These are phyloP conservation scores for Fusarium decemcellulare DNA, from an alignment of 2,329 filamentous ascomycete species.

Conservation along the genomic window DNA sequence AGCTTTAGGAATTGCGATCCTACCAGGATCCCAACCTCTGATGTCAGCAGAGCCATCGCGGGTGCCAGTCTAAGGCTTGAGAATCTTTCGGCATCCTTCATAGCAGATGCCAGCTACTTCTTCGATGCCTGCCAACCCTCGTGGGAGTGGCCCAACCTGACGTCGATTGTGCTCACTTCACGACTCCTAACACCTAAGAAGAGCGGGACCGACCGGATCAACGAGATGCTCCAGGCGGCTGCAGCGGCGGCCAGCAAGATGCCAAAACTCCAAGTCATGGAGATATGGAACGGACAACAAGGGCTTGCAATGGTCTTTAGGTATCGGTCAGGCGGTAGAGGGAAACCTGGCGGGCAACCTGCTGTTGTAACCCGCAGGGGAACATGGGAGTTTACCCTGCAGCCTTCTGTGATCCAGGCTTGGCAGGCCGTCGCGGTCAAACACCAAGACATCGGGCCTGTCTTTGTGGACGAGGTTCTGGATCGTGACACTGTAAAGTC, in stretches of 20 bases:
- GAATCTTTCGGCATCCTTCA: conserved; percentile 47
- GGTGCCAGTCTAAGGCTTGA: conserved; percentile 47
- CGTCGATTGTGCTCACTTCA: conserved; percentile 48
- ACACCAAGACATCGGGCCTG: conserved; percentile 1
- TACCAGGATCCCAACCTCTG: conserved; percentile 38
- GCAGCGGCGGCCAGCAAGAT: conserved; percentile 46
- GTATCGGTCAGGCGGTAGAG: conserved; percentile 20
- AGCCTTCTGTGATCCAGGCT: neutral
- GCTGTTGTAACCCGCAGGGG: conserved; percentile 14
- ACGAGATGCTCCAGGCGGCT: conserved; percentile 43
- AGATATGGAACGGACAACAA: conserved; percentile 51
- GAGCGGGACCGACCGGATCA: conserved; percentile 24
- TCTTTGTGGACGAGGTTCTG: conserved; percentile 22
- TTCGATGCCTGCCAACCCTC: conserved; percentile 24
- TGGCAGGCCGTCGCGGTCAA: conserved; percentile 36
- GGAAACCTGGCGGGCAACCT: neutral
- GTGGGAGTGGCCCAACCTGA: conserved; percentile 44
- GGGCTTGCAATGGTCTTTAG: conserved; percentile 44
- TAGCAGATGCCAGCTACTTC: conserved; percentile 48
- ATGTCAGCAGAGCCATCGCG: conserved; percentile 44
- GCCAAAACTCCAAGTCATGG: conserved; percentile 50
- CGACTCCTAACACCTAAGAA: conserved; percentile 37
- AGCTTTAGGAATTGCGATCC: neutral
- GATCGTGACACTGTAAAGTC: conserved; percentile 5
- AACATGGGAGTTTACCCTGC: conserved; percentile 16